Base-by-base conservation (phyloP, 1,284 basidiomycete genomes). In the Rhodotorula glutinis region DNA sequence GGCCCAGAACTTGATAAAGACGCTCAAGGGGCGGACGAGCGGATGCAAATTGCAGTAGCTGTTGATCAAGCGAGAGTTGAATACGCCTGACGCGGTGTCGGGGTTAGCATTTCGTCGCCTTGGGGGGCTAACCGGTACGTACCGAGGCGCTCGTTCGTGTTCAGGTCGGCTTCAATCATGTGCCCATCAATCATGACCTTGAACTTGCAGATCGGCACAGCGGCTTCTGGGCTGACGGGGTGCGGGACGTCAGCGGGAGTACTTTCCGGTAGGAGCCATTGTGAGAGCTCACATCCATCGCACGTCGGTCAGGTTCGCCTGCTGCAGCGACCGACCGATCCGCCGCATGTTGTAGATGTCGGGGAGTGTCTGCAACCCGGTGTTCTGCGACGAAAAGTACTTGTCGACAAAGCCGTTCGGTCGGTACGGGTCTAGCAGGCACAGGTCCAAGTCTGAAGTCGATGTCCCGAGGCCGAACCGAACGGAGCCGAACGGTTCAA, bases 1-100 rank as follows among this genome's bases (percentile, higher is more conserved):
- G 19, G 75, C 75, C 75, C 75, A 76, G 44, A 72, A 67, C 58
- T 76, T 76, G 64, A 76, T 47, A 43, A 76, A 76, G 52, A 73
- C 74, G 46, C 66, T 61, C 41, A 76, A 63, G 1, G 73, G 73
- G n/a, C 73, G 65, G 33, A 76, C 63, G 54, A 73, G 46, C 3
- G 70, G 70, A 27, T 71, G 66, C 13, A 72, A 53, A 33, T 72
- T 63, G 57, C 72, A 70, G 64, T 76, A 76, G 23, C 72, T 69
- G 49, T 69, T 70, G 61, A 76, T 65, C 8, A 76, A 58, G 13
- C 72, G 65, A 17, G 72, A 71, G 55, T 73, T 73, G 58, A 64
- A 62, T 13, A 73, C 67, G 60, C 72, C 72, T 73, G 66, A 21
- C 3, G 9, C 13, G 53, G 17, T 14, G 11, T 10, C 21, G 7